A percentile compares a stretch with the other conserved stretches of the same genome.
These are phyloP conservation scores for Panus rudis DNA, from an alignment of 768 basidiomycete species.

Conservation along the genomic window DNA sequence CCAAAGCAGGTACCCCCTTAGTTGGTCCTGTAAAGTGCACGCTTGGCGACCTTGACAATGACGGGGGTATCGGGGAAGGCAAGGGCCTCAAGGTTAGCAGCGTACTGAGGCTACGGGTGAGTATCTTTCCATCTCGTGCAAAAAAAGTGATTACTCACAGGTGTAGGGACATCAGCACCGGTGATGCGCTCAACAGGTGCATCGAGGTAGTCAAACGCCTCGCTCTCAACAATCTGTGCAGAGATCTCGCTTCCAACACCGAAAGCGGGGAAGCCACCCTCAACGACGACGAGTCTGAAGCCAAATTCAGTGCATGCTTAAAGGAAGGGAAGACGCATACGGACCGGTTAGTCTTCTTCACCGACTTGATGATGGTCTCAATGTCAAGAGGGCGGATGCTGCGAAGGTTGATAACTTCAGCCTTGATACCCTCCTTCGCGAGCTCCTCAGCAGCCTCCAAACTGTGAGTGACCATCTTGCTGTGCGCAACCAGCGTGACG, in stretches of 20 bases:
- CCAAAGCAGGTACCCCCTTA: constrained; percentile 28
- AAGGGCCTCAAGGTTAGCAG: constrained; percentile 79
- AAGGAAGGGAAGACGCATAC: constrained; percentile 14
- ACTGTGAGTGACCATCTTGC: constrained; percentile 94
- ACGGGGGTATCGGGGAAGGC: constrained; percentile 91
- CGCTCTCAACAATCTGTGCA: constrained; percentile 95
- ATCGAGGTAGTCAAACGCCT: constrained; percentile 97
- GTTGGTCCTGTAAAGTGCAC: constrained; percentile 85
- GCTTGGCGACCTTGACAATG: constrained; percentile 92
- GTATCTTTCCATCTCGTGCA: constrained; percentile 4
- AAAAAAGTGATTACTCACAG: constrained; percentile 44
- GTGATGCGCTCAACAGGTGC: constrained; percentile 97
- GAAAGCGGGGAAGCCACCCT: constrained; percentile 98
- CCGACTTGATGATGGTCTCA: constrained; percentile 91
- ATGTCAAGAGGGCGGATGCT: constrained; percentile 96
- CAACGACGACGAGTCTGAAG: constrained; percentile 79
- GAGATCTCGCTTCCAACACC: constrained; percentile 98
- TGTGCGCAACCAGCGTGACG: constrained; percentile 94
- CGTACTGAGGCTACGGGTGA: constrained; percentile 52
- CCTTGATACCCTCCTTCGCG: constrained; percentile 94
- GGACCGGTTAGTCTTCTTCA: constrained; percentile 97
- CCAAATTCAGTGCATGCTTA: neutral
- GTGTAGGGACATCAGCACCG: constrained; percentile 96
- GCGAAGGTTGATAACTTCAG: constrained; percentile 96
- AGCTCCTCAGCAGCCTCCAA: constrained; percentile 90